Evolutionary conservation across 179 eudicot species (phyloP).

Genomic region (Beta corolliflora): DNA sequence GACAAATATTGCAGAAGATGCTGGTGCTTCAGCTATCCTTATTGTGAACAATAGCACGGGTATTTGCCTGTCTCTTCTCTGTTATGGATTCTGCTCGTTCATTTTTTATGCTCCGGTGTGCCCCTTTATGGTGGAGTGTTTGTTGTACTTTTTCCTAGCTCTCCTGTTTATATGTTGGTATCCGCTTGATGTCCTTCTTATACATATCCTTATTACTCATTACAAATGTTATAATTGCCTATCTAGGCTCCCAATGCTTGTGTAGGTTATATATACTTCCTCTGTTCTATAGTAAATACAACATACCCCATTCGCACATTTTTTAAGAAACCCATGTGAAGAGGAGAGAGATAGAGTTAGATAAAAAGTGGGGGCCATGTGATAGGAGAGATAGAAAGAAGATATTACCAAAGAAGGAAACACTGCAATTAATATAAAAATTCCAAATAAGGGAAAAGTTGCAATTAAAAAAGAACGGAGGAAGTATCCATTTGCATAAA

Average conservation of each 20-base stretch:
- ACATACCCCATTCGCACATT: no score
- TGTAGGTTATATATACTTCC: neutral
- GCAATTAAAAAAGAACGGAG: no score
- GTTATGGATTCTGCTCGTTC: conserved; percentile 1
- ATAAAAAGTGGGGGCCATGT: no score
- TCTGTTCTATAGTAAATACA: no score
- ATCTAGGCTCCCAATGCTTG: neutral
- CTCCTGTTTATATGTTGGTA: neutral
- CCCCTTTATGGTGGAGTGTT: neutral
- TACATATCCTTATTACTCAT: neutral
- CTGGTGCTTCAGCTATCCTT: conserved; percentile 93
- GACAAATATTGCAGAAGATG: conserved; percentile 84
- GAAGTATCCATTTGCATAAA: neutral
- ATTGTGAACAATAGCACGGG: conserved; percentile 85
- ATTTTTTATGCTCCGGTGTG: neutral
- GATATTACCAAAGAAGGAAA: no score
- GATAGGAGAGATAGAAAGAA: no score
- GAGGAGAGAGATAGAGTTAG: no score
- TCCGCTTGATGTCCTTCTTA: neutral
- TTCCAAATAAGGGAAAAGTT: no score
- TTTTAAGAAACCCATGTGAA: no score
- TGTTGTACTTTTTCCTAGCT: neutral
- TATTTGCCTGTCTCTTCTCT: conserved; percentile 27
- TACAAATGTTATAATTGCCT: neutral
- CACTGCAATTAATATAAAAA: no score